These are phyloP conservation scores for Penicillium sclerotigenum DNA, from an alignment of 2,329 filamentous ascomycete genomes.

Conservation along the genomic window DNA sequence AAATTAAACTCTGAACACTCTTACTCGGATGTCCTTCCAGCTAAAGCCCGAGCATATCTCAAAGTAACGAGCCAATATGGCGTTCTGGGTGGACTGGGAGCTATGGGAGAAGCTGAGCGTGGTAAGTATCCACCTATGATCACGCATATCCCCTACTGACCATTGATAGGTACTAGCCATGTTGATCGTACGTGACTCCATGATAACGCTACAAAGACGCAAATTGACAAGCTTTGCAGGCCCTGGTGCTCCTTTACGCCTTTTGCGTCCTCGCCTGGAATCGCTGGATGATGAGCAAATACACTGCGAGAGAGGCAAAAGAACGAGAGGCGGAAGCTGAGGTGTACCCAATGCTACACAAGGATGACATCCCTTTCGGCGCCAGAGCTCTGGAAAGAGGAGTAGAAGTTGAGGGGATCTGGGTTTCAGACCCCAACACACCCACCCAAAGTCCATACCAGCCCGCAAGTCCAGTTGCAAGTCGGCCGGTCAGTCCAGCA, in stretches of 20 bases:
- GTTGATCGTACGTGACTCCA: constrained; percentile 54
- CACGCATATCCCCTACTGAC: constrained; percentile 13
- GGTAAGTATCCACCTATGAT: constrained; percentile 54
- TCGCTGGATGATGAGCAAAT: constrained; percentile 59
- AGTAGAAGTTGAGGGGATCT: constrained; percentile 80
- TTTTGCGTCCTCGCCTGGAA: constrained; percentile 59
- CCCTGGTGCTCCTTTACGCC: constrained; percentile 65
- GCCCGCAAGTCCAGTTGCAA: constrained; percentile 23
- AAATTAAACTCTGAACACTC: neutral
- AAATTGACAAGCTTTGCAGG: constrained; percentile 39
- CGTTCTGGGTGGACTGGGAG: constrained; percentile 68
- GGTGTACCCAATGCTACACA: constrained; percentile 53
- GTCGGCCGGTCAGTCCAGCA: constrained; percentile 13
- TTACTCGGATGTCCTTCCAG: neutral
- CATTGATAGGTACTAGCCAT: constrained; percentile 65
- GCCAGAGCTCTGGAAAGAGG: constrained; percentile 80
- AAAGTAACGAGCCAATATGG: constrained; percentile 24
- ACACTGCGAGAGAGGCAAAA: constrained; percentile 65
- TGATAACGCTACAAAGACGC: neutral
- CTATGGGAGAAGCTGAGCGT: constrained; percentile 90
- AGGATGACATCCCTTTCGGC: constrained; percentile 74
- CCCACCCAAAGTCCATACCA: constrained; percentile 26
- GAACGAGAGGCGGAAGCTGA: constrained; percentile 54
- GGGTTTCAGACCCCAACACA: constrained; percentile 58
- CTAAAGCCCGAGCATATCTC: neutral